Evolutionary conservation across 805 yeast genomes (phyloP).

Genomic region (Candida sanyiensis): DNA sequence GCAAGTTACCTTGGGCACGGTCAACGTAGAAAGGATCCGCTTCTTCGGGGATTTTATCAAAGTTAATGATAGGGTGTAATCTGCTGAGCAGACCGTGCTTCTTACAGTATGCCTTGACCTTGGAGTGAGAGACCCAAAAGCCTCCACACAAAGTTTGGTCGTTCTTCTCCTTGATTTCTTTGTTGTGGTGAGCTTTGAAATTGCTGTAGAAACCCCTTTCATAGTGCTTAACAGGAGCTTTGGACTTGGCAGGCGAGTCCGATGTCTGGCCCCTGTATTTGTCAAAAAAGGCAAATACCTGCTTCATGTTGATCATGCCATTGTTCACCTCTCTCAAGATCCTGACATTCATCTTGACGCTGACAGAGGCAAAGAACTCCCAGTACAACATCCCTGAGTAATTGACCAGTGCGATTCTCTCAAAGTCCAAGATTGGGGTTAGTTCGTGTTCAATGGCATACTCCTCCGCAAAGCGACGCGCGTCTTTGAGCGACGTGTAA

Average conservation of each 20-base stretch:
- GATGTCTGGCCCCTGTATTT: slow-evolving; percentile 16
- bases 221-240: slow-evolving; percentile 6
- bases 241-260: too few relatives aligned
- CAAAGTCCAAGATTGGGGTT: slow-evolving; percentile 22
- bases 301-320: slow-evolving; percentile 21
- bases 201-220: slow-evolving; percentile 15
- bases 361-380: slow-evolving; percentile 22
- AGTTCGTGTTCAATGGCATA: slow-evolving; percentile 15
- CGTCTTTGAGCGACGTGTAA: slow-evolving; percentile 23
- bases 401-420: slow-evolving; percentile 21
- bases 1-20: slow-evolving; percentile 6
- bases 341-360: slow-evolving; percentile 18
- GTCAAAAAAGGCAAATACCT: slow-evolving; percentile 19
- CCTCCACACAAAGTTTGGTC: slow-evolving; percentile 28
- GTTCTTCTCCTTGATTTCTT: slow-evolving; percentile 11
- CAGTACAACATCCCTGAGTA: slow-evolving; percentile 23
- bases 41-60: slow-evolving; percentile 14
- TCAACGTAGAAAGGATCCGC: slow-evolving; percentile 8
- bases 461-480: slow-evolving; percentile 19
- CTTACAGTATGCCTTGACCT: slow-evolving; percentile 15
- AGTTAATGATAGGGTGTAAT: slow-evolving; percentile 18
- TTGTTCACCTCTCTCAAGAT: slow-evolving; percentile 20
- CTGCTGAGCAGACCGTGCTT: slow-evolving; percentile 16
- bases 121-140: slow-evolving; percentile 21
- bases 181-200: slow-evolving; percentile 6